These are phyloP conservation scores for Fusarium brachygibbosum DNA, from an alignment of 2,329 filamentous ascomycete species.

Conservation along the genomic window DNA sequence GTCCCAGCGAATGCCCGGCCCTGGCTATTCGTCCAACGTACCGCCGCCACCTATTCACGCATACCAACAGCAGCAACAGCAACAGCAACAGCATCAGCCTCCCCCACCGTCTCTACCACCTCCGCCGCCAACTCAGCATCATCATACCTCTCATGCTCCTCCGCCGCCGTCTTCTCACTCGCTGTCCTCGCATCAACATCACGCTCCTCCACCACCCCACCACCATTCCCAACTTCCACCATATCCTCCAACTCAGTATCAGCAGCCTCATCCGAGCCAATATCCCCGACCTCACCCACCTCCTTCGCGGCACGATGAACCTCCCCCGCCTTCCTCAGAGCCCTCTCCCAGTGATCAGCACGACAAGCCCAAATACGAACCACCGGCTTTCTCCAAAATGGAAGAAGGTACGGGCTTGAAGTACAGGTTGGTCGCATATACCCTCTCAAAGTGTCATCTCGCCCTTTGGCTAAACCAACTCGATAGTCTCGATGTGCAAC, in stretches of 20 bases:
- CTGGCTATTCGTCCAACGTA: constrained; percentile 45
- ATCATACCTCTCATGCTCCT: constrained; percentile 36
- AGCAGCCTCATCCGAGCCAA: constrained; percentile 45
- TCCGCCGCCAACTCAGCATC: constrained; percentile 35
- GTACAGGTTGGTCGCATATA: constrained; percentile 51
- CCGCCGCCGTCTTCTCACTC: constrained; percentile 39
- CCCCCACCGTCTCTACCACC: constrained; percentile 41
- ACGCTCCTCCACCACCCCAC: constrained; percentile 34
- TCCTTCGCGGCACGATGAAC: constrained; percentile 46
- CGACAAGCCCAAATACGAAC: constrained; percentile 33
- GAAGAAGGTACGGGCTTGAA: constrained; percentile 54
- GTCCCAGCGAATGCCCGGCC: constrained; percentile 51
- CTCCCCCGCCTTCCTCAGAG: constrained; percentile 32
- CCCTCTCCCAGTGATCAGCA: constrained; percentile 37
- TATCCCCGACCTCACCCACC: constrained; percentile 44
- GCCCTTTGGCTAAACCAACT: constrained; percentile 33
- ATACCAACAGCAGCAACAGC: constrained; percentile 30
- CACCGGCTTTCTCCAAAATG: constrained; percentile 52
- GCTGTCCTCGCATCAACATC: constrained; percentile 43
- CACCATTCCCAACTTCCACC: constrained; percentile 41
- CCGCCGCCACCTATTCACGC: constrained; percentile 44
- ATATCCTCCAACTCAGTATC: constrained; percentile 40
- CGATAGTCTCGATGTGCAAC: constrained; percentile 79
- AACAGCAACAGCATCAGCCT: constrained; percentile 42
- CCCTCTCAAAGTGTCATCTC: neutral